Base-by-base conservation (phyloP, 176 grass and related monocot species). In the Bothriochloa decipiens region DNA sequence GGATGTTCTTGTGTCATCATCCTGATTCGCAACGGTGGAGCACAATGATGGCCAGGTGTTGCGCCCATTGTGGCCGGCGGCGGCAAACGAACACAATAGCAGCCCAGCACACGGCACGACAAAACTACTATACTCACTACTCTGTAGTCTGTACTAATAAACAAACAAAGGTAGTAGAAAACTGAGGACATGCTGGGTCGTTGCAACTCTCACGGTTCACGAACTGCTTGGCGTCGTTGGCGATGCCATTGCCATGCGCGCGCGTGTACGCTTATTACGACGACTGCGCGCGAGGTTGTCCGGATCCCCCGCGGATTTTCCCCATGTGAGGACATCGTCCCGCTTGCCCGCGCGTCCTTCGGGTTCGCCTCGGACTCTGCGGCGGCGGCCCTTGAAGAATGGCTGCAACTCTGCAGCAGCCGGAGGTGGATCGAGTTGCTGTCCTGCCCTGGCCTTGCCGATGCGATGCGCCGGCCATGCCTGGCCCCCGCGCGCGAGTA, bases 261-360 rank as follows among this genome's bases (percentile, higher is more conserved):
- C 26, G 8, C 20, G 26, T 46, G 47, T 18, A 10, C 6, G 76
- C 0, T 58, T 4, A 16, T 61, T 52, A 11, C 11, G 70, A 46
- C 69, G 63, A 63, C 33, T 42, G 8, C 25, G n/a, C 65, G 70
- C 39, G 75, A 40, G 70, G 28, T 43, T 23, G 69, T 23, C 61
- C 55, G 22, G 57, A 65, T n/a, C 33, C 53, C 32, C 63, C 2
- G 32, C 43, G 57, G 81, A 79, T 73, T 83, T 52, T 5, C 42
- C 60, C 71, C 33, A 65, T 36, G 81, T 66, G 81, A 74, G 18
- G 66, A 27, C 49, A 72, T n/a, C 79, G 67, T 23, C 35, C 41
- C 26, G 26, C 61, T 64, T 64, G 61, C 28, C 61, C 61, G 25
- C 61, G 28, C 25, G 71, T 8, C 15, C 15, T 23, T 60, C 50